These are phyloP conservation scores for Ceratobasidium sp. DNA, from an alignment of 1,284 basidiomycete genomes.

Conservation along the genomic window DNA sequence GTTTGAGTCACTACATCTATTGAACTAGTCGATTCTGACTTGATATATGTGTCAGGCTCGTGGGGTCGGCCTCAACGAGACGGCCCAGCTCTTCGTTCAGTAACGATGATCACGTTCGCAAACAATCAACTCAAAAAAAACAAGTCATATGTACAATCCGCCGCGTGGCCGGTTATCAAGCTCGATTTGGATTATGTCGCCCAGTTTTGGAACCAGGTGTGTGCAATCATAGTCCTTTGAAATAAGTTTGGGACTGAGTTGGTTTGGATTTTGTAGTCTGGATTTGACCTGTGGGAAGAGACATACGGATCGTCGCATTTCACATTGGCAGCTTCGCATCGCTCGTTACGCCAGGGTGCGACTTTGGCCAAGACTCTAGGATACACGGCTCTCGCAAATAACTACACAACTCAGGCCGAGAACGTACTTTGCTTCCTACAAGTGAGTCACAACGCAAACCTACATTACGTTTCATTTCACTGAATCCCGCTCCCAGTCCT, in stretches of 20 bases:
- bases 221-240: not conserved
- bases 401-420: constrained; percentile 66
- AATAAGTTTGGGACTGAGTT: too few relatives aligned
- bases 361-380: constrained; percentile 66
- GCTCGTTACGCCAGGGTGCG: constrained; percentile 69
- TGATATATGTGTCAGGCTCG: not conserved
- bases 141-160: constrained; percentile 42
- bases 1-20: not conserved
- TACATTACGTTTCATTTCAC: too few relatives aligned
- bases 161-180: constrained; percentile 51
- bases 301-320: constrained; percentile 73
- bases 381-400: constrained; percentile 57
- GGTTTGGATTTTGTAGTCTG: not conserved
- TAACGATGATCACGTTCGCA: constrained; percentile 52
- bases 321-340: constrained; percentile 72
- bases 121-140: constrained; percentile 49
- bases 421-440: constrained; percentile 72
- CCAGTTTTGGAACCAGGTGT: constrained; percentile 48
- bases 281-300: constrained; percentile 78
- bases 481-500: too few relatives aligned
- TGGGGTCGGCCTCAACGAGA: constrained; percentile 56
- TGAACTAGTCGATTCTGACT: constrained; percentile 48
- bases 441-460: constrained; percentile 45
- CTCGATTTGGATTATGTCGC: constrained; percentile 51
- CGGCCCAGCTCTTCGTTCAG: constrained; percentile 54